A percentile compares a stretch with the other conserved stretches of the same genome.
Conservation (phyloP, 2,329 filamentous ascomycete genomes). For the Hymenoscyphus occultus region DNA sequence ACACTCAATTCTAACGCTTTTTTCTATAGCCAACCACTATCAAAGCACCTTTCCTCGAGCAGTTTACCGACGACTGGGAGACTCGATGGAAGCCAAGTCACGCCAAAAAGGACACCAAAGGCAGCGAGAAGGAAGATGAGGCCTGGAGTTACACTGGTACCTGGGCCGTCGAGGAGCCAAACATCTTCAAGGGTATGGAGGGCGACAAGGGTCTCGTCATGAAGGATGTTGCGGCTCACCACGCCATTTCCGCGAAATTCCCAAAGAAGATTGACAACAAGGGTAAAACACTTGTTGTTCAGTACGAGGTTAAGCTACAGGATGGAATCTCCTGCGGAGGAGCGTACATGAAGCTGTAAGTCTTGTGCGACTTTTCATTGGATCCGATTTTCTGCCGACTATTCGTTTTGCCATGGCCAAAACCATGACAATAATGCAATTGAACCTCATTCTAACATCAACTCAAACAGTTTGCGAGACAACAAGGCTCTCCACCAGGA, state of each 20-base stretch:
- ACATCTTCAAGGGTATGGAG: constrained; percentile 84
- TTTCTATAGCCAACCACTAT: constrained; percentile 75
- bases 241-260: constrained; percentile 99
- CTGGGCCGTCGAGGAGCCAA: constrained; percentile 95
- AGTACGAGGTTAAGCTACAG: constrained; percentile 99
- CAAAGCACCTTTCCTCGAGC: constrained; percentile 94
- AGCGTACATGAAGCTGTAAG: constrained; percentile 91
- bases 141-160: constrained; percentile 98
- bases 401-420: not conserved
- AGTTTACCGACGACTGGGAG: constrained; percentile 97
- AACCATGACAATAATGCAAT: not conserved
- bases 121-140: constrained; percentile 66
- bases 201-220: constrained; percentile 96
- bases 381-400: not conserved
- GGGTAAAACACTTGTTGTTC: constrained; percentile 93
- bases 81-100: constrained; percentile 89
- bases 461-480: constrained; percentile 52
- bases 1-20: constrained; percentile 22
- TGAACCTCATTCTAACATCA: not conserved
- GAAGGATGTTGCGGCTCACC: constrained; percentile 97
- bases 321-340: constrained; percentile 96
- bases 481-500: constrained; percentile 96
- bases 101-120: constrained; percentile 85
- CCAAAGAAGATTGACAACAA: constrained; percentile 95
- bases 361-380: not conserved